A percentile compares a stretch with the other conserved stretches of the same genome.
Conservation (phyloP, 2,329 filamentous ascomycete genomes). For the Monosporascus ibericus region DNA sequence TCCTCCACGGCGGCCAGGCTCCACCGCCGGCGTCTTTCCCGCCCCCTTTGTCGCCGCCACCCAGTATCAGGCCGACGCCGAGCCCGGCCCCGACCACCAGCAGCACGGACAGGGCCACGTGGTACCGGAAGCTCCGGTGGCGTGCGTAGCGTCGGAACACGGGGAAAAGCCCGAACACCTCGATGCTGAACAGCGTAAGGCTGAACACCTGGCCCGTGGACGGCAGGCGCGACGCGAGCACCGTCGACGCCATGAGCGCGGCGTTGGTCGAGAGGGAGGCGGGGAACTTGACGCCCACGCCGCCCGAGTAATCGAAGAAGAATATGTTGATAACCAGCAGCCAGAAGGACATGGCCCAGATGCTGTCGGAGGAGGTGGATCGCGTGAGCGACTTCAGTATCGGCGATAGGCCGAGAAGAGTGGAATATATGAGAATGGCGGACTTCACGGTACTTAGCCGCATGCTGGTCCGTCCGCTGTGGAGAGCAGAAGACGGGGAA, state of each 20-base stretch:
- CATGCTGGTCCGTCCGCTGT: slow-evolving; percentile 38
- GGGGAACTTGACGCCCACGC: slow-evolving; percentile 57
- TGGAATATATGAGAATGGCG: slow-evolving; percentile 86
- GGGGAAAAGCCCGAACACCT: slow-evolving; percentile 96
- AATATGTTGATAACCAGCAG: slow-evolving; percentile 93
- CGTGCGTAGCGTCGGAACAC: slow-evolving; percentile 88
- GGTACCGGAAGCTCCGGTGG: slow-evolving; percentile 74
- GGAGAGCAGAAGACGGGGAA: slow-evolving; percentile 27
- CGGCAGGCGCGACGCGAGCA: slow-evolving; percentile 82
- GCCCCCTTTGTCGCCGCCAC: slow-evolving; percentile 36
- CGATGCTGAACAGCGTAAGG: slow-evolving; percentile 90
- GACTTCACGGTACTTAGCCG: slow-evolving; percentile 82
- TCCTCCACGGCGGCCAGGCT: slow-evolving; percentile 41
- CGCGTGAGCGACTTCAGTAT: slow-evolving; percentile 95
- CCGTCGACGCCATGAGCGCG: slow-evolving; percentile 91
- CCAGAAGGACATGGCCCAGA: slow-evolving; percentile 95
- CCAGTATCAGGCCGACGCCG: slow-evolving; percentile 62
- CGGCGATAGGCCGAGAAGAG: slow-evolving; percentile 82
- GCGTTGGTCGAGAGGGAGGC: slow-evolving; percentile 86
- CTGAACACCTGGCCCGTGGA: slow-evolving; percentile 93
- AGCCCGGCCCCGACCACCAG: slow-evolving; percentile 76
- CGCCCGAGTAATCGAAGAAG: slow-evolving; percentile 91
- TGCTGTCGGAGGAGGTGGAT: slow-evolving; percentile 88
- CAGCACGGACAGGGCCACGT: slow-evolving; percentile 67
- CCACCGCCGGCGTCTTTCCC: slow-evolving; percentile 23